Evolutionary conservation across 495 filamentous ascomycete species (phyloP).

Genomic region (Talaromyces trachyspermus): DNA sequence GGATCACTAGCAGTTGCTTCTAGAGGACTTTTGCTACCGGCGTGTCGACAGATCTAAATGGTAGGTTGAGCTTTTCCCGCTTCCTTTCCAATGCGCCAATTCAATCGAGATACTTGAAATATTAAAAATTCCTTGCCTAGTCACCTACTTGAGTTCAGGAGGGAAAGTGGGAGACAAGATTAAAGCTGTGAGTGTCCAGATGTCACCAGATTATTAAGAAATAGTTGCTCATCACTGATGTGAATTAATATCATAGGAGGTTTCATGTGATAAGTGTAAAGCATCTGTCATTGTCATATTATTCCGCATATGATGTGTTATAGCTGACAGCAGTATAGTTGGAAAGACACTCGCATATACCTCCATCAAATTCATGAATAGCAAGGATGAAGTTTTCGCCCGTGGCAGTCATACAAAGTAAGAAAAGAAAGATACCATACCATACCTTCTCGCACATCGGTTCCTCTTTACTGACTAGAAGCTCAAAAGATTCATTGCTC

Average conservation of each 20-base stretch:
- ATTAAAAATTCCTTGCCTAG: conserved; percentile 29
- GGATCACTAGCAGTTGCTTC: conserved; percentile 92
- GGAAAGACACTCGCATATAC: conserved; percentile 92
- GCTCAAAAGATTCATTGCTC: conserved; percentile 46
- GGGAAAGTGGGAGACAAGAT: conserved; percentile 76
- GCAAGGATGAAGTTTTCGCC: conserved; percentile 70
- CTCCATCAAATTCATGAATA: conserved; percentile 68
- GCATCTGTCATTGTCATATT: not conserved
- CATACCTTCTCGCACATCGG: no score
- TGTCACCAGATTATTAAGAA: not conserved
- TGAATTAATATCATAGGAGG: conserved; percentile 39
- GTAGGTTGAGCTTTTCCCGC: conserved; percentile 42
- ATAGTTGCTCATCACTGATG: conserved; percentile 17
- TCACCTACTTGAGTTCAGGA: conserved; percentile 84
- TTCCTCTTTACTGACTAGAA: no score
- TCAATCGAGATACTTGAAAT: not conserved
- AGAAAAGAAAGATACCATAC: no score
- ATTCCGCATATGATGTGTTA: not conserved
- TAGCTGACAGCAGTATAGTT: conserved; percentile 43
- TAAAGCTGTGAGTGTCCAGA: conserved; percentile 40
- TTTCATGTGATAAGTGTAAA: conserved; percentile 81
- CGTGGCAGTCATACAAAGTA: conserved; percentile 96
- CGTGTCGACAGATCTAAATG: conserved; percentile 87
- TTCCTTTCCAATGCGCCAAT: no score
- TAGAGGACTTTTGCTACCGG: conserved; percentile 78